Percentiles rank a stretch among this genome's conserved stretches.
Conservation (phyloP, 305 asterid genomes). For the Rubia tinctorum region DNA sequence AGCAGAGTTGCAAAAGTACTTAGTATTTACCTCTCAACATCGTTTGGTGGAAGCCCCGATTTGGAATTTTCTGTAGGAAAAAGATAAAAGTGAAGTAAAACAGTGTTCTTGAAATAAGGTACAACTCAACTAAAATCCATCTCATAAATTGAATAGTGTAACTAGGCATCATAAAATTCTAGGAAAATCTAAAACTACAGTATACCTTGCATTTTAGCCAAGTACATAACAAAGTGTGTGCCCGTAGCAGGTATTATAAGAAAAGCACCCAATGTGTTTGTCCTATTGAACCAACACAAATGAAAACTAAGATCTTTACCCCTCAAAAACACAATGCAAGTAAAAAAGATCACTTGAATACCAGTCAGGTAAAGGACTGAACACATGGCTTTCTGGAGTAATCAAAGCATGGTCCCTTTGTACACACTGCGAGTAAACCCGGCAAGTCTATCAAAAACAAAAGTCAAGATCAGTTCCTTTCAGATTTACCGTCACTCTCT, state of each 20-base stretch:
- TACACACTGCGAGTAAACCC: conserved; percentile 89
- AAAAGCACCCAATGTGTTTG: conserved; percentile 72
- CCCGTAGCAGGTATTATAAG: conserved; percentile 84
- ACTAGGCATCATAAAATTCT: neutral
- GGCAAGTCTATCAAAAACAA: conserved; percentile 63
- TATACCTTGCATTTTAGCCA: conserved; percentile 94
- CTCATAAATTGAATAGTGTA: conserved; percentile 2
- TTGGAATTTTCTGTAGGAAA: conserved; percentile 60
- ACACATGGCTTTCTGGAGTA: conserved; percentile 98
- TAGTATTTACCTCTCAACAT: conserved; percentile 76
- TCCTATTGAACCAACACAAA: conserved; percentile 40
- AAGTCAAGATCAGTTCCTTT: conserved; percentile 14
- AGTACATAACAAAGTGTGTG: conserved; percentile 87
- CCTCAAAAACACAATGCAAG: conserved; percentile 15
- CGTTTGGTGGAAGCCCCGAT: conserved; percentile 71
- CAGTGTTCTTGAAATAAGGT: neutral
- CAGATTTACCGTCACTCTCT: neutral
- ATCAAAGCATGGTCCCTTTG: conserved; percentile 84
- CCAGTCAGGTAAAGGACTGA: conserved; percentile 89
- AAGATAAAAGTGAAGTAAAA: neutral
- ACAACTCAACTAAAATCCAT: neutral
- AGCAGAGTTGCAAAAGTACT: conserved; percentile 4
- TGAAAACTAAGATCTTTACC: conserved; percentile 10
- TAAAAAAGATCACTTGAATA: conserved; percentile 20
- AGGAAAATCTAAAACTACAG: neutral